Evolutionary conservation across 1,284 basidiomycete genomes (phyloP).

Genomic region (Bondarzewia mesenterica): DNA sequence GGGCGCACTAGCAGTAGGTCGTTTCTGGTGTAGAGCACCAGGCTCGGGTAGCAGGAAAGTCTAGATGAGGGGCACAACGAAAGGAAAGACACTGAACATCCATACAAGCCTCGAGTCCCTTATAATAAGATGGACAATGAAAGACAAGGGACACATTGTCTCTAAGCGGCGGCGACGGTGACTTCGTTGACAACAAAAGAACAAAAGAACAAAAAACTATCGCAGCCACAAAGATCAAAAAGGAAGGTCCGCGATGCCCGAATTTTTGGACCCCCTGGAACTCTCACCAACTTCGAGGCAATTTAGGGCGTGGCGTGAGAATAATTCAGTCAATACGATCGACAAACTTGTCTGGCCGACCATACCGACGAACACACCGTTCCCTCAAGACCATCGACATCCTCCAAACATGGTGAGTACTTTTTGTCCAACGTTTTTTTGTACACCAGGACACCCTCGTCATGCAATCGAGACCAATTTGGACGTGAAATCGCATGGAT

Average conservation of each 20-base stretch:
- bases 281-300: neutral
- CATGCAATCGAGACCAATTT: too few relatives aligned
- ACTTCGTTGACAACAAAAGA: neutral
- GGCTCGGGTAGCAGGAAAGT: slow-evolving; percentile 11
- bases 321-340: neutral
- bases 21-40: slow-evolving; percentile 11
- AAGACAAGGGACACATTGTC: neutral
- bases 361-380: too few relatives aligned
- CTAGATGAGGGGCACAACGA: slow-evolving; percentile 1
- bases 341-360: slow-evolving; percentile 13
- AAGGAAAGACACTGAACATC: neutral
- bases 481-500: slow-evolving; percentile 2
- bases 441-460: neutral
- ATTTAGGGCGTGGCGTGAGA: slow-evolving; percentile 5
- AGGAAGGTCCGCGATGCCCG: slow-evolving; percentile 2
- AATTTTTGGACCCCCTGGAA: neutral
- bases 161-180: too few relatives aligned
- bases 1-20: too few relatives aligned
- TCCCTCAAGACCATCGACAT: slow-evolving; percentile 23
- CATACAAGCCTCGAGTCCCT: too few relatives aligned
- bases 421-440: slow-evolving; percentile 2
- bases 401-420: slow-evolving; percentile 27
- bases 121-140: neutral
- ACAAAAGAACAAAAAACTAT: slow-evolving; percentile 3
- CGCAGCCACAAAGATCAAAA: neutral